Conservation (phyloP, 371 early-diverging fungal genomes). For the Mucor mucedo region DNA sequence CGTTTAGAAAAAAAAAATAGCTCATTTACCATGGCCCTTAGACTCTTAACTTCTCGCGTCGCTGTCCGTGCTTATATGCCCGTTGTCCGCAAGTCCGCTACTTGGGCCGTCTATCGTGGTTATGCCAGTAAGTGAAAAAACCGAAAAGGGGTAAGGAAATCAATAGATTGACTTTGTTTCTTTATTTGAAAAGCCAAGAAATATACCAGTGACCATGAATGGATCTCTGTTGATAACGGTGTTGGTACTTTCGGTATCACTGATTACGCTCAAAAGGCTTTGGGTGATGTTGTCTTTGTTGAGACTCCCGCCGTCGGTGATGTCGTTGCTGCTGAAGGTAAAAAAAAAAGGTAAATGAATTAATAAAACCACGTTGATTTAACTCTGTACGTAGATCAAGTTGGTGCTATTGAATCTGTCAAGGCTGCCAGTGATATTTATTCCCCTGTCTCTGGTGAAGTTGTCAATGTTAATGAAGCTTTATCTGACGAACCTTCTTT, state of each 20-base stretch:
- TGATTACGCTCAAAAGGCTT: constrained; percentile 86
- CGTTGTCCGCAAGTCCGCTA: constrained; percentile 42
- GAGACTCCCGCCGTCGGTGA: constrained; percentile 78
- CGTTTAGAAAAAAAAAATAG: neutral
- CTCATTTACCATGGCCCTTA: constrained; percentile 43
- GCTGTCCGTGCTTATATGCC: constrained; percentile 47
- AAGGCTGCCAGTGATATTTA: constrained; percentile 96
- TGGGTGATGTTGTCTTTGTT: constrained; percentile 96
- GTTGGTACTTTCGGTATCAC: constrained; percentile 93
- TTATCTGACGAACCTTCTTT: constrained; percentile 73
- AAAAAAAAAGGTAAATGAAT: constrained; percentile 1
- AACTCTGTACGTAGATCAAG: constrained; percentile 51
- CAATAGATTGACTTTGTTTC: neutral
- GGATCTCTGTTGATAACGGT: constrained; percentile 77
- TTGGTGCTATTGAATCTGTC: constrained; percentile 94
- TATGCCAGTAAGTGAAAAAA: constrained; percentile 49
- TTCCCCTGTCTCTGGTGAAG: constrained; percentile 85
- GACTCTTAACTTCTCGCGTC: constrained; percentile 52
- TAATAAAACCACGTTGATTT: neutral
- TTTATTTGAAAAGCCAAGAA: constrained; percentile 52
- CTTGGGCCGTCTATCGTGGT: constrained; percentile 42
- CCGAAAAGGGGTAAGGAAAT: neutral
- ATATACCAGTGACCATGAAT: constrained; percentile 94
- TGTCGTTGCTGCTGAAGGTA: constrained; percentile 65
- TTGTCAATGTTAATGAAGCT: constrained; percentile 76